Conservation (phyloP, 306 rosid genomes). For the Cercis canadensis region DNA sequence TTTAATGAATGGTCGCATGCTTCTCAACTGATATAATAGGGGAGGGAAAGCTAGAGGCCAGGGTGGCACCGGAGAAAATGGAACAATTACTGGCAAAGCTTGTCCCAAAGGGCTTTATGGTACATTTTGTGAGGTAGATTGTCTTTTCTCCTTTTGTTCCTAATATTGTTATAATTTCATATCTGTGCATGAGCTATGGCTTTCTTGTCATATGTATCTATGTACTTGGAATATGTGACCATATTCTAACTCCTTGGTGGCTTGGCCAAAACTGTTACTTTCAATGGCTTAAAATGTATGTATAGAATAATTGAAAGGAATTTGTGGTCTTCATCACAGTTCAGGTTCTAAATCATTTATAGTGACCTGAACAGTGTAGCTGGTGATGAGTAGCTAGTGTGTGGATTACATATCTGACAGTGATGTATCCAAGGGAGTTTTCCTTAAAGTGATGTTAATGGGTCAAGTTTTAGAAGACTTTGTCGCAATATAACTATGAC, state of each 20-base stretch:
- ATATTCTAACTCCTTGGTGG: not conserved
- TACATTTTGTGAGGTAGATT: constrained; percentile 82
- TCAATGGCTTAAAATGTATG: constrained; percentile 18
- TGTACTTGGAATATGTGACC: constrained; percentile 11
- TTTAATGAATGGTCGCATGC: not conserved
- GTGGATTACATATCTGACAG: constrained; percentile 21
- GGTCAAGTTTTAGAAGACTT: not conserved
- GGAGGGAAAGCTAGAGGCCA: constrained; percentile 76
- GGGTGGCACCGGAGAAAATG: constrained; percentile 79
- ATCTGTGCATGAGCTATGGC: constrained; percentile 5
- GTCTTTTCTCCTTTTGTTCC: not conserved
- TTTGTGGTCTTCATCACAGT: not conserved
- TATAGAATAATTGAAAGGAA: not conserved
- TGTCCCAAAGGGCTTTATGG: constrained; percentile 95
- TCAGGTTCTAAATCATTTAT: constrained; percentile 22
- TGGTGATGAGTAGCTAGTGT: constrained; percentile 5
- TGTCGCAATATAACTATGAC: not conserved
- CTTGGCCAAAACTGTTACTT: constrained; percentile 13
- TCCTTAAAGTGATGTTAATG: not conserved
- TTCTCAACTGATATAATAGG: constrained; percentile 48
- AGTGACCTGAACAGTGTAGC: constrained; percentile 14
- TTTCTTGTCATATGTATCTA: constrained; percentile 4
- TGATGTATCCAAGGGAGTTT: not conserved
- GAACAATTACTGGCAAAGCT: constrained; percentile 80
- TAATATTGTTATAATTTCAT: constrained; percentile 18